Conservation (phyloP, 805 yeast genomes). For the Yarrowia osloensis region DNA sequence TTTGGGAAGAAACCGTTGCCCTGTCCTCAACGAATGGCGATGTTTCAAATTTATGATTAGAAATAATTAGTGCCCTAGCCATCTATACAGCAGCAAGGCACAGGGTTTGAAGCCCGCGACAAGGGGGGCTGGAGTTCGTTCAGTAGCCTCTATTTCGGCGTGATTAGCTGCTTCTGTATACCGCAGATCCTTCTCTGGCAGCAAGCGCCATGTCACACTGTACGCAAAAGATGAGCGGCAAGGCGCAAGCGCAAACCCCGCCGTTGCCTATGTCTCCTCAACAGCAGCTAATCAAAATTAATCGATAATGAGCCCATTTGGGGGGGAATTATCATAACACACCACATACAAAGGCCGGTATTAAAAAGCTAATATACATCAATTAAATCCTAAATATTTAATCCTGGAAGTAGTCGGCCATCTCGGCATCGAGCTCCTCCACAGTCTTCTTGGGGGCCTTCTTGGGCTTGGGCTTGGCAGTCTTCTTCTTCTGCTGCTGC, state of each 20-base stretch:
- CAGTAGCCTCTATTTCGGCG: background rate
- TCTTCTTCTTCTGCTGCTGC: conserved; percentile 36
- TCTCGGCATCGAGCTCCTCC: conserved; percentile 92
- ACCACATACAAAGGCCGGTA: background rate
- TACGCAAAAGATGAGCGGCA: background rate
- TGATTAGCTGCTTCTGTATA: background rate
- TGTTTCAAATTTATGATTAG: background rate
- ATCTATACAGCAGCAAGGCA: background rate
- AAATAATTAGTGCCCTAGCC: background rate
- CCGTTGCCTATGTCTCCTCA: no score
- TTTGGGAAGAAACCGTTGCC: no score
- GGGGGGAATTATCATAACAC: background rate
- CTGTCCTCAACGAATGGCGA: background rate
- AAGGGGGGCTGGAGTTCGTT: no score
- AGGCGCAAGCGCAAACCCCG: background rate
- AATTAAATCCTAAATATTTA: conserved; percentile 24
- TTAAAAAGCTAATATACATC: conserved; percentile 22
- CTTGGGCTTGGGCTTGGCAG: conserved; percentile 33
- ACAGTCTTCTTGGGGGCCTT: conserved; percentile 64
- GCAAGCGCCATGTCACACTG: background rate
- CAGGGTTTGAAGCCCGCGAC: background rate
- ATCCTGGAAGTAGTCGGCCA: conserved; percentile 72
- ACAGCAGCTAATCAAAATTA: background rate
- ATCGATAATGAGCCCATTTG: background rate
- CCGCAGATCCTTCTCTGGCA: background rate